Percentiles rank a stretch among this genome's conserved stretches.
These are phyloP conservation scores for Gossypium longicalyx DNA, from an alignment of 345 rosid species.

Conservation along the genomic window DNA sequence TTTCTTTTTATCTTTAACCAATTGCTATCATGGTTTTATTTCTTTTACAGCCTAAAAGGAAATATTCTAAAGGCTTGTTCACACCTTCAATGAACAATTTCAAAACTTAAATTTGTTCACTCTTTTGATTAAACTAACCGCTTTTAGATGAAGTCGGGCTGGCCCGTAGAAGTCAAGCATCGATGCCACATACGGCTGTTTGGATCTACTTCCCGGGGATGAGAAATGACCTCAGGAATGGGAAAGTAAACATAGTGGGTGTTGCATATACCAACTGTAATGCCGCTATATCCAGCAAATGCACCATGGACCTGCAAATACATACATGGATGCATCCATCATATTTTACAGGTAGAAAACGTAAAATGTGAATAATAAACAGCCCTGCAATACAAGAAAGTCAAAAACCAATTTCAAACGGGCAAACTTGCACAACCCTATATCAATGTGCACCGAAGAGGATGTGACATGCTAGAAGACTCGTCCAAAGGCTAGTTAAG, in stretches of 20 bases:
- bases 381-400: background rate
- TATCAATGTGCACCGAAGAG: background rate
- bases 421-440: background rate
- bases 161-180: slow-evolving; percentile 95
- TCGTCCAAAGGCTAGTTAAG: background rate
- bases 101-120: background rate
- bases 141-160: slow-evolving; percentile 71
- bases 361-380: background rate
- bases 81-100: background rate
- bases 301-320: slow-evolving; percentile 85
- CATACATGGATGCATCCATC: background rate
- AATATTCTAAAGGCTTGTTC: slow-evolving; percentile 1
- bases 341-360: background rate
- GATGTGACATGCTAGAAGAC: background rate
- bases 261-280: slow-evolving; percentile 91
- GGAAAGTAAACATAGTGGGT: slow-evolving; percentile 94
- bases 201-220: slow-evolving; percentile 84
- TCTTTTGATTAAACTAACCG: slow-evolving; percentile 5
- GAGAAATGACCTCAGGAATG: slow-evolving; percentile 85
- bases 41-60: slow-evolving; percentile 5
- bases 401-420: background rate
- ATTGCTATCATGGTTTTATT: background rate
- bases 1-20: background rate
- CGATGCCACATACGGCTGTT: slow-evolving; percentile 99
- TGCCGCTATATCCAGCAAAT: slow-evolving; percentile 95